phyloP scores from a whole-genome alignment of 1,139 yeast species.

The Debaryomyces robertsiae region DNA sequence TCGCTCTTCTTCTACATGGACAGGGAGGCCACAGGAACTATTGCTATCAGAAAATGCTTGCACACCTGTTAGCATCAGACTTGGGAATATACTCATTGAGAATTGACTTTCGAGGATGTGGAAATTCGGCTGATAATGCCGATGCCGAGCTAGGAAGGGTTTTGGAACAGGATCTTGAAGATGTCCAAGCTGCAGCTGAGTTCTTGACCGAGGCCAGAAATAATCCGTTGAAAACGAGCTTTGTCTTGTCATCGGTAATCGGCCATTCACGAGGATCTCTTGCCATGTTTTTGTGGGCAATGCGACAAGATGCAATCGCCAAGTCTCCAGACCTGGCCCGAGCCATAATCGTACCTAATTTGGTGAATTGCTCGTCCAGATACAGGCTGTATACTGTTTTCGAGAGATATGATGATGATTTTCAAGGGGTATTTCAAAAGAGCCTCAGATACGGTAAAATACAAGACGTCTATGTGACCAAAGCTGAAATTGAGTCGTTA shows the following conservation, averaged over 20 bases:
- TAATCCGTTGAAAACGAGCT: slow-evolving; percentile 39
- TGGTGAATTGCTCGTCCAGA: slow-evolving; percentile 76
- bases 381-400: slow-evolving; percentile 41
- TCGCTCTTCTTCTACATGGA: slow-evolving; percentile 63
- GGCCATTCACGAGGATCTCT: slow-evolving; percentile 83
- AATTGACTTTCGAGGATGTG: slow-evolving; percentile 87
- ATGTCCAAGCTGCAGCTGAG: slow-evolving; percentile 57
- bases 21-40: slow-evolving; percentile 83
- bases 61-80: slow-evolving; percentile 58
- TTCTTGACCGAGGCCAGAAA: slow-evolving; percentile 40
- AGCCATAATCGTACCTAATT: slow-evolving; percentile 55
- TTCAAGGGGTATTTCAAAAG: slow-evolving; percentile 30
- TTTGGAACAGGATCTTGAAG: slow-evolving; percentile 65
- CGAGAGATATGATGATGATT: slow-evolving; percentile 34
- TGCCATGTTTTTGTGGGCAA: slow-evolving; percentile 77
- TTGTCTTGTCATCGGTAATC: slow-evolving; percentile 57
- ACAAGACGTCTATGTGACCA: slow-evolving; percentile 42
- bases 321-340: slow-evolving; percentile 30
- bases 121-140: slow-evolving; percentile 64
- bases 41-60: slow-evolving; percentile 68
- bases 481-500: slow-evolving; percentile 56
- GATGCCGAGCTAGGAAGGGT: slow-evolving; percentile 53
- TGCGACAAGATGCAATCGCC: slow-evolving; percentile 38
- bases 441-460: slow-evolving; percentile 54
- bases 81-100: slow-evolving; percentile 67